Base-by-base conservation (phyloP, 768 basidiomycete species). In the Pisolithus orientalis region DNA sequence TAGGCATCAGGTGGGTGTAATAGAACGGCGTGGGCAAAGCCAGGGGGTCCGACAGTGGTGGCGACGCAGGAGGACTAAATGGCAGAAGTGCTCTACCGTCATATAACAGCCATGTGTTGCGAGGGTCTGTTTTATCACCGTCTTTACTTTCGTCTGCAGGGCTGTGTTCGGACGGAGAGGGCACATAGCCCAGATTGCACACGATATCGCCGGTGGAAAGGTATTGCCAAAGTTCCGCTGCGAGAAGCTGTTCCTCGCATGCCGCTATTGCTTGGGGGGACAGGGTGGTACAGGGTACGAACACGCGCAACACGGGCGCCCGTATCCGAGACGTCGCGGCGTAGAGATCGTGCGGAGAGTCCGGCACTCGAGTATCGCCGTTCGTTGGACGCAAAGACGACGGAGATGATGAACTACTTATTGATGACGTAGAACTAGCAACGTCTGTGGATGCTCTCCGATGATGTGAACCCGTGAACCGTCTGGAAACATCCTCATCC, bases 101-200 rank as follows among this genome's bases (percentile, higher is more conserved):
- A 62, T 80, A 92, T n/a, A 92, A 58, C 17, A 92, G 74, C 90
- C 90, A 92, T 42, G 75, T 77, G 37, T 66, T 62, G n/a, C 60
- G 56, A 42, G 57, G 56, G 13, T 55, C 54, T 32, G 57, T 55
- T 3, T 59, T 57, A 27, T 57, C 58, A 40, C 16, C 48, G 8
- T 58, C 64, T 45, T 53, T 53, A 27, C 49, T 53, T 53, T 55
- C 51, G 39, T 65, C 59, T 21, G 21, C 21, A 1, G 59, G 59
- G 17, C 62, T 68, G 16, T 65, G 61, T 5, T 67, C 53, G 10
- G 67, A 56, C 0, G 62, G 61, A 0, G 76, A 70, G 1, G 85
- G 86, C 14, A 92, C 73, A 59, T 82, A 90, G 6, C 90, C 90
- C 44, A 92, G 75, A 65, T 92, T 92, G 62, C 84, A 89, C 21